A percentile compares a stretch with the other conserved stretches of the same genome.
These are phyloP conservation scores for Hymenoscyphus repandus DNA, from an alignment of 2,329 filamentous ascomycete species.

Conservation along the genomic window DNA sequence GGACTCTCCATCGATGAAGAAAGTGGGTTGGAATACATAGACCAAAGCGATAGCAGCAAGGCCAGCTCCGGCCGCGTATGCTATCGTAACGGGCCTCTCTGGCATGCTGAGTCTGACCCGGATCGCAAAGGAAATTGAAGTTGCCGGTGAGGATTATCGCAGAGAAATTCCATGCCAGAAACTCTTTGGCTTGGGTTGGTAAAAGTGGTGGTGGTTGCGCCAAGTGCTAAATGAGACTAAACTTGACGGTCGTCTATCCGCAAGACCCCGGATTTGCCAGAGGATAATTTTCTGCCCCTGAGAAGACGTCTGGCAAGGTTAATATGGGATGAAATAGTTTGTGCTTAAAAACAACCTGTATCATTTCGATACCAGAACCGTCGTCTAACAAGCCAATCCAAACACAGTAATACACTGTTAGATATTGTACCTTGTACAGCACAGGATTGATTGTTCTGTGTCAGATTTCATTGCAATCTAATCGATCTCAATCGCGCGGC, in stretches of 20 bases:
- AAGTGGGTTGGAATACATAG: slow-evolving; percentile 97
- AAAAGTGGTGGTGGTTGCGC: background rate
- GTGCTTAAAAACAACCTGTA: no score
- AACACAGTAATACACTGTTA: no score
- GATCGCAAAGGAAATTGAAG: slow-evolving; percentile 5
- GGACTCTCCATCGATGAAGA: slow-evolving; percentile 81
- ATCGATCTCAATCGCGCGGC: background rate
- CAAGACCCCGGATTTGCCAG: no score
- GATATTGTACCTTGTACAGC: no score
- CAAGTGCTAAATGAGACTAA: background rate
- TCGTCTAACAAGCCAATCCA: no score
- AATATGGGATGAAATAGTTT: no score
- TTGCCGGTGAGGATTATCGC: slow-evolving; percentile 1
- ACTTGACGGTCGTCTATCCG: background rate
- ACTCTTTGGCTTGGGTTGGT: background rate
- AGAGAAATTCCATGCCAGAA: slow-evolving; percentile 7
- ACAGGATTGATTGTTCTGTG: background rate
- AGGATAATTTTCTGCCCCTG: no score
- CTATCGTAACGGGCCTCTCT: slow-evolving; percentile 75
- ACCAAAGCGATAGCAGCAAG: slow-evolving; percentile 91
- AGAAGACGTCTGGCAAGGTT: no score
- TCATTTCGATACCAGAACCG: no score
- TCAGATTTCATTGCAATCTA: background rate
- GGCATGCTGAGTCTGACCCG: slow-evolving; percentile 52
- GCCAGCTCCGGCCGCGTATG: slow-evolving; percentile 92